These are phyloP conservation scores for Grammothele lineata DNA, from an alignment of 768 basidiomycete species.

Conservation along the genomic window DNA sequence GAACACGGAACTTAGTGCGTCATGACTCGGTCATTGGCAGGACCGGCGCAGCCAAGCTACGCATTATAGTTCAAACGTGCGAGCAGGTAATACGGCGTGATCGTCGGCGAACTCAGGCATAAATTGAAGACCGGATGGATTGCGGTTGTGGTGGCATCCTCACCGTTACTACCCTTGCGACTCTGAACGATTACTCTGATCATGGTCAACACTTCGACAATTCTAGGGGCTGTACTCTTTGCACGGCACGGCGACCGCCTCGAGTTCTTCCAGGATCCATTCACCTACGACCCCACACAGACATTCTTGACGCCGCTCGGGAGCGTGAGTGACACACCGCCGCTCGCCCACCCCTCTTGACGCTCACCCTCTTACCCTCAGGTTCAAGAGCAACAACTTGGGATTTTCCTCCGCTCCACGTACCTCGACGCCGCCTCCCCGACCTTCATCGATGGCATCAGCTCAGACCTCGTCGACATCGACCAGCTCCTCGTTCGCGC, in stretches of 20 bases:
- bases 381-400: slow-evolving; percentile 39
- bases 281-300: slow-evolving; percentile 18
- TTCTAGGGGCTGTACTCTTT: slow-evolving; percentile 18
- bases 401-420: slow-evolving; percentile 39
- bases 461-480: slow-evolving; percentile 29
- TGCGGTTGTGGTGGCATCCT: too few species aligned
- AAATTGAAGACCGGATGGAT: too few species aligned
- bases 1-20: too few species aligned
- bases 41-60: too few species aligned
- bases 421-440: slow-evolving; percentile 52
- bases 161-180: too few species aligned
- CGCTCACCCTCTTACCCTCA: too few species aligned
- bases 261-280: slow-evolving; percentile 23
- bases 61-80: too few species aligned
- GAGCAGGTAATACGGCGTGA: too few species aligned
- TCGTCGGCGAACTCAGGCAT: too few species aligned
- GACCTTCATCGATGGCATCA: slow-evolving; percentile 40
- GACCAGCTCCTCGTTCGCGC: slow-evolving; percentile 45
- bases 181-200: not conserved
- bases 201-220: slow-evolving; percentile 10
- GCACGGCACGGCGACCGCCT: slow-evolving; percentile 23
- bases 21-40: too few species aligned
- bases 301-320: slow-evolving; percentile 22
- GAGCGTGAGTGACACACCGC: slow-evolving; percentile 6
- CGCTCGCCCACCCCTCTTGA: slow-evolving; percentile 4